Evolutionary conservation across 2,329 filamentous ascomycete species (phyloP), one percentile per base, ranked within the genome.

Genomic region (Dactylellina cionopaga): DNA sequence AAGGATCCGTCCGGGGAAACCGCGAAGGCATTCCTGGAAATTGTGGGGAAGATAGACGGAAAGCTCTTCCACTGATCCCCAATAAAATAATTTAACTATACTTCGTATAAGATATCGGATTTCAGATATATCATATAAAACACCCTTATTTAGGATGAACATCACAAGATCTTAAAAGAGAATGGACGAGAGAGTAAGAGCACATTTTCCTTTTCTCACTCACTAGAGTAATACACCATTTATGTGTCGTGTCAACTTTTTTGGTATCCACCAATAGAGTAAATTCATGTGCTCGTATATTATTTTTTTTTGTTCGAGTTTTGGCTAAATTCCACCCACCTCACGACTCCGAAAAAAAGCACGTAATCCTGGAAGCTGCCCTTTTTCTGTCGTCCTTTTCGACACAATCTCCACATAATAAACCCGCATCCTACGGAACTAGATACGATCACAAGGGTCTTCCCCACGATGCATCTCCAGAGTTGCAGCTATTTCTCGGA

Each of bases 1-100:
- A 87, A 92, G 1, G 92, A 96, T 80, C 92, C 94, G 5, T 84
- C 88, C 0, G 92, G 92, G 76, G 84, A 86, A 29, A 87, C 91
- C 76, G 89, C 91, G 0, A 82, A 84, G 58, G 87, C 88, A 0
- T 99, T 97, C 79, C 81, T 89, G 65, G 82, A 84, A 15, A 88
- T 96, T 78, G 91, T 91, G 0, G 82, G 85, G 62, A 80, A 81
- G 24, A 82, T 90, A 27, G 56, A 66, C 49, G 62, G 55, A 52
- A 74, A 63, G 52, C 62, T 74, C 29, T 68, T 74, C 55, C 60
- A 43, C 22, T 65, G 55, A 73, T 60, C 39, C 33, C 51, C 33
- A 41, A 41, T 13, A 54, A 29, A 25, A 25, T 27, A 54, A n/a
- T n/a, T 33, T 10, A 19, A 51, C 33, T n/a, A 35, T 58, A 52